Percentiles rank a stretch among this genome's conserved stretches.
Evolutionary conservation across 805 yeast genomes (phyloP).

Genomic region (Ogataea pilisensis): DNA sequence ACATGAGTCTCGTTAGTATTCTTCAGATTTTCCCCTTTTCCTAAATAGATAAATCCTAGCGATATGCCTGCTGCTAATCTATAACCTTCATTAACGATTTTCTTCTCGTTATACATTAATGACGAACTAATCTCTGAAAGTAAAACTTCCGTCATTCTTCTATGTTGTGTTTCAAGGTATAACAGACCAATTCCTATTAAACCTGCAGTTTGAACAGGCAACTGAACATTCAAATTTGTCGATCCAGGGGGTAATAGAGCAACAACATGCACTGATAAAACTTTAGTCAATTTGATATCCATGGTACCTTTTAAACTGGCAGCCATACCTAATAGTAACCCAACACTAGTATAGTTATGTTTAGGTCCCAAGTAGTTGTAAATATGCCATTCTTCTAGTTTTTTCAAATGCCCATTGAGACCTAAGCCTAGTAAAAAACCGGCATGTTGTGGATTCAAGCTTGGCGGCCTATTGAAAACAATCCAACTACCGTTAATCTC

Average conservation of each 20-base stretch:
- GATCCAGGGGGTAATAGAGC: conserved; percentile 91
- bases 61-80: conserved; percentile 85
- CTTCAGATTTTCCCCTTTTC: conserved; percentile 60
- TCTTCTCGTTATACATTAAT: conserved; percentile 50
- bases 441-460: conserved; percentile 77
- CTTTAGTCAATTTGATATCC: conserved; percentile 85
- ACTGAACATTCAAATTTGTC: conserved; percentile 77
- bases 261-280: conserved; percentile 86
- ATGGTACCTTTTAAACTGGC: conserved; percentile 80
- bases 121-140: conserved; percentile 62
- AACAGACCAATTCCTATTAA: conserved; percentile 84
- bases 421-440: conserved; percentile 94
- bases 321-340: conserved; percentile 85
- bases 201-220: conserved; percentile 87
- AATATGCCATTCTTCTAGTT: conserved; percentile 93
- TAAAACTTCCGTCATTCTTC: conserved; percentile 80
- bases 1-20: conserved; percentile 53
- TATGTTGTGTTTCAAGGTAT: conserved; percentile 71
- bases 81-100: conserved; percentile 70
- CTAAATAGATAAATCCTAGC: conserved; percentile 78
- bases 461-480: conserved; percentile 73
- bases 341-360: conserved; percentile 78
- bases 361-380: conserved; percentile 91
- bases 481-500: conserved; percentile 90
- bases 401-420: conserved; percentile 77